A percentile compares a stretch with the other conserved stretches of the same genome.
Conservation (phyloP, 495 filamentous ascomycete species). For the Aspergillus haitiensis region DNA sequence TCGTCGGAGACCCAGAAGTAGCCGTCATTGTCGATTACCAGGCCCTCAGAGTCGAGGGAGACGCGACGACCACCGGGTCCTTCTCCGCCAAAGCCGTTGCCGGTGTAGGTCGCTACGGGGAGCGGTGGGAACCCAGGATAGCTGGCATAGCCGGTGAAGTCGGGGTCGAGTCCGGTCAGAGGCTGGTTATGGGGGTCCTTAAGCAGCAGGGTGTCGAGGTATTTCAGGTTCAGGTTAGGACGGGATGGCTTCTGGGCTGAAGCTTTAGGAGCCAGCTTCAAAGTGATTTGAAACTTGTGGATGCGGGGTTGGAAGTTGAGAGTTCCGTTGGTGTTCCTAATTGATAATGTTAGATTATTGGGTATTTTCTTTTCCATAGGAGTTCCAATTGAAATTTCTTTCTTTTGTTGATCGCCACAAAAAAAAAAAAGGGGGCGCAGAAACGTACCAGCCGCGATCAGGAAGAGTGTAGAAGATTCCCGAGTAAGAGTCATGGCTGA, state of each 20-base stretch:
- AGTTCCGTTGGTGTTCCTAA: slow-evolving; percentile 71
- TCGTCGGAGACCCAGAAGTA: slow-evolving; percentile 79
- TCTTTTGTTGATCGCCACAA: not conserved
- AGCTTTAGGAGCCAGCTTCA: slow-evolving; percentile 56
- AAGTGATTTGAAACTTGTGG: slow-evolving; percentile 65
- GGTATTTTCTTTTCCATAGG: too few relatives aligned
- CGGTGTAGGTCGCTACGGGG: slow-evolving; percentile 64
- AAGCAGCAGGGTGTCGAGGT: slow-evolving; percentile 67
- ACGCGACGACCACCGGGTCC: slow-evolving; percentile 63
- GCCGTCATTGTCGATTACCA: slow-evolving; percentile 63
- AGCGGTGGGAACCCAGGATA: slow-evolving; percentile 64
- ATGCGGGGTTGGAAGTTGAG: slow-evolving; percentile 72
- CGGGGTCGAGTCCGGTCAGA: slow-evolving; percentile 70
- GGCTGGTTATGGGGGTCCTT: slow-evolving; percentile 66
- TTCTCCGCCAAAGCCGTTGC: slow-evolving; percentile 69
- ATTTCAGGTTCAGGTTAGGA: slow-evolving; percentile 65
- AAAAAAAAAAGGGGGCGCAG: slow-evolving; percentile 1
- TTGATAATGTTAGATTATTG: slow-evolving; percentile 10
- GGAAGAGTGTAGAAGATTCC: slow-evolving; percentile 67
- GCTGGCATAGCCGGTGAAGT: slow-evolving; percentile 50
- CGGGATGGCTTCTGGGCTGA: slow-evolving; percentile 55
- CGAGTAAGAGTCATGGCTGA: slow-evolving; percentile 53
- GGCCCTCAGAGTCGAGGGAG: slow-evolving; percentile 67
- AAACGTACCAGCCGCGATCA: slow-evolving; percentile 66
- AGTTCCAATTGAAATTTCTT: not conserved